phyloP scores from a whole-genome alignment of 177 flowering plant species.

The Tripterygium wilfordii region DNA sequence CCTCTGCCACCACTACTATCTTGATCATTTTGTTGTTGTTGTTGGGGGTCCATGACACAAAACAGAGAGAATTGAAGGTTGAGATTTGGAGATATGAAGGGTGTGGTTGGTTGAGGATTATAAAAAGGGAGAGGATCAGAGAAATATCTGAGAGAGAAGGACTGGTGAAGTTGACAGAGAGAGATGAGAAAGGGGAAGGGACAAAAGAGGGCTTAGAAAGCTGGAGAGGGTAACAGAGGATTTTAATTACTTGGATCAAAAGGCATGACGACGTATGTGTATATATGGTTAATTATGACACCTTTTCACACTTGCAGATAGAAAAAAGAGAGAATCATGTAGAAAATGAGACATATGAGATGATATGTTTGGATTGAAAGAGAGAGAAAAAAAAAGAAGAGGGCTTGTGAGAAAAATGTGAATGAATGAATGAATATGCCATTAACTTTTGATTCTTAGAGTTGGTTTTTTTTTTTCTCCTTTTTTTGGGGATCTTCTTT shows the following conservation, averaged over 20 bases:
- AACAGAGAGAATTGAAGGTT: constrained; percentile 15
- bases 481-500: too few species aligned
- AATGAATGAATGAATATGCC: constrained; percentile 45
- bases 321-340: too few species aligned
- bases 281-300: constrained; percentile 11
- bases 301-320: constrained; percentile 5
- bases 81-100: constrained; percentile 20
- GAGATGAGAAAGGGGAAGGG: constrained; percentile 65
- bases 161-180: constrained; percentile 88
- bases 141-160: constrained; percentile 83
- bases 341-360: constrained; percentile 5
- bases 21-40: constrained; percentile 20
- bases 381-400: constrained; percentile 2
- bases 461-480: constrained; percentile 2
- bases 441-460: constrained; percentile 4
- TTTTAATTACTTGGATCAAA: constrained; percentile 54
- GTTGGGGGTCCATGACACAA: constrained; percentile 40
- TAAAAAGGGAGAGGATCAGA: constrained; percentile 57
- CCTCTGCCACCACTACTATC: constrained; percentile 11
- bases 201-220: constrained; percentile 72
- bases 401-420: constrained; percentile 30
- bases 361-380: constrained; percentile 6
- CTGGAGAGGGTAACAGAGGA: constrained; percentile 36
- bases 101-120: constrained; percentile 24
- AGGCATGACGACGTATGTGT: constrained; percentile 28